Conservation (phyloP, 345 rosid species). For the Garcia nutans region DNA sequence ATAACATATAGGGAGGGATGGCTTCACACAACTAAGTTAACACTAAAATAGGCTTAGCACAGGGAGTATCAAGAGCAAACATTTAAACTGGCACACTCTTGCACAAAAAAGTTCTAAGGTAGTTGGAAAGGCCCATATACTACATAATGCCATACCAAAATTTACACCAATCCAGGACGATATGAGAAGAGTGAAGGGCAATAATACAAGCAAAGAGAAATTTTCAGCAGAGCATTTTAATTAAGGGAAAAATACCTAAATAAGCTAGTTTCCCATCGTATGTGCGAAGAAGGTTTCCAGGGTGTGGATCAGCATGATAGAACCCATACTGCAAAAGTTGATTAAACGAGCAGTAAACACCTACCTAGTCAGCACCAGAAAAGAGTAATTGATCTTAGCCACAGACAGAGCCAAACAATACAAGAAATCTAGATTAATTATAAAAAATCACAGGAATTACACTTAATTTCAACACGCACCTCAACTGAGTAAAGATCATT, state of each 20-base stretch:
- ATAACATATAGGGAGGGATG: too few species aligned
- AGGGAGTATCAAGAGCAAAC: background rate
- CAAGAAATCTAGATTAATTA: background rate
- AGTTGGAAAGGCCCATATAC: background rate
- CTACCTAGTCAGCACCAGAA: slow-evolving; percentile 52
- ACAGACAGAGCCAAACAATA: slow-evolving; percentile 1
- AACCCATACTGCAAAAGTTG: slow-evolving; percentile 91
- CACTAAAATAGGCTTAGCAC: background rate
- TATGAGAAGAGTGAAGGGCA: background rate
- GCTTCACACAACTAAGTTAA: too few species aligned
- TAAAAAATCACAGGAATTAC: slow-evolving; percentile 8
- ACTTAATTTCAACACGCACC: slow-evolving; percentile 38
- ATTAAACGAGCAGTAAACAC: slow-evolving; percentile 93
- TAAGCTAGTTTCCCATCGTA: slow-evolving; percentile 88
- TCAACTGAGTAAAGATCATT: slow-evolving; percentile 78
- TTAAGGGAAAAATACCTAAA: slow-evolving; percentile 51
- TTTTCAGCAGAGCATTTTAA: slow-evolving; percentile 1
- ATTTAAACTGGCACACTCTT: too few species aligned
- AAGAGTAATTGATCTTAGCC: slow-evolving; percentile 23
- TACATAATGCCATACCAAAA: background rate
- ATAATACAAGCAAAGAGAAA: background rate
- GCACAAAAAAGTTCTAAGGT: background rate
- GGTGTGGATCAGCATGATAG: slow-evolving; percentile 99
- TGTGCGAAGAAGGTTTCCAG: slow-evolving; percentile 90
- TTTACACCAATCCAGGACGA: too few species aligned